Evolutionary conservation across 495 filamentous ascomycete genomes (phyloP).

Genomic region (Aspergillus egyptiacus): DNA sequence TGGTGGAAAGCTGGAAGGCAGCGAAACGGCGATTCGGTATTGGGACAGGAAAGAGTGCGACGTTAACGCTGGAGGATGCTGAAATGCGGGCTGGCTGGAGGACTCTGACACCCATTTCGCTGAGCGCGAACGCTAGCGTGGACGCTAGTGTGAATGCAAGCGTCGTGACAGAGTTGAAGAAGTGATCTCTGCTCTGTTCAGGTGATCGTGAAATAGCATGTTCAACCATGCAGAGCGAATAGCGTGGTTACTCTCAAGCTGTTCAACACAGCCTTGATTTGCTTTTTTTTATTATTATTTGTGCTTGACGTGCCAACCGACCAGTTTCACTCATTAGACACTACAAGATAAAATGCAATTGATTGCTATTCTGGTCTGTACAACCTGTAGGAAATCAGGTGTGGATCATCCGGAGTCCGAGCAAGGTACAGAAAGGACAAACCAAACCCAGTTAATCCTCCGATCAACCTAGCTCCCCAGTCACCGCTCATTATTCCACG

Average conservation of each 20-base stretch:
- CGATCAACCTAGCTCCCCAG: neutral
- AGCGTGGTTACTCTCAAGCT: neutral
- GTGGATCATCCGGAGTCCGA: constrained; percentile 1
- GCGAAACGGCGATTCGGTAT: constrained; percentile 47
- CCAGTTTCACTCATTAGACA: neutral
- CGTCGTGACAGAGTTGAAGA: constrained; percentile 32
- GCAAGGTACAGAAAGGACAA: too few species aligned
- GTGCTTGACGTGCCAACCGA: neutral
- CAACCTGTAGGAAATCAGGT: neutral
- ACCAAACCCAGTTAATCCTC: neutral
- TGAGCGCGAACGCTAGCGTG: constrained; percentile 32
- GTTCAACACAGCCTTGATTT: neutral
- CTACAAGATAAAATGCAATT: neutral
- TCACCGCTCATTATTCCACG: neutral
- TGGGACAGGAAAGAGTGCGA: constrained; percentile 30
- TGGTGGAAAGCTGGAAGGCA: constrained; percentile 64
- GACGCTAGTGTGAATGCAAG: constrained; percentile 34
- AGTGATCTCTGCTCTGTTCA: neutral
- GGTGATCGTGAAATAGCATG: constrained; percentile 1
- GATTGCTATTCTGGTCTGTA: neutral
- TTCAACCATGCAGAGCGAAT: constrained; percentile 7
- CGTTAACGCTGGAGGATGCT: constrained; percentile 31
- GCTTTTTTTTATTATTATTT: neutral
- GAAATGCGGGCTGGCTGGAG: constrained; percentile 26
- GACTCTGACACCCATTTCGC: constrained; percentile 20